A percentile compares a stretch with the other conserved stretches of the same genome.
Evolutionary conservation across 2,329 filamentous ascomycete species (phyloP).

Genomic region (Monilinia polystroma): DNA sequence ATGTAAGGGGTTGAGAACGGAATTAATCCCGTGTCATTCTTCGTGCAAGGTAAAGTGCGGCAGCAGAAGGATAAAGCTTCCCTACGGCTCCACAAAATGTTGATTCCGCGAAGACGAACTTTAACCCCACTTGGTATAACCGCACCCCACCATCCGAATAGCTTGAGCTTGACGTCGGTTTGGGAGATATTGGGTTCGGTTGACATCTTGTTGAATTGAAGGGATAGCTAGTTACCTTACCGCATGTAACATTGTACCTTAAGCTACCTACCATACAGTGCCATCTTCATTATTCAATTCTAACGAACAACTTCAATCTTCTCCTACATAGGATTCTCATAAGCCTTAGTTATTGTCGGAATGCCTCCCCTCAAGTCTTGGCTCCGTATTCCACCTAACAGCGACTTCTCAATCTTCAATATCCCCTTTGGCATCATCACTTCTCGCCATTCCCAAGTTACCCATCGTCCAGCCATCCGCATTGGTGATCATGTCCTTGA

Average conservation of each 20-base stretch:
- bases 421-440: slow-evolving; percentile 76
- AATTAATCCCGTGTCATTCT: slow-evolving; percentile 7
- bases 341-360: slow-evolving; percentile 9
- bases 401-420: slow-evolving; percentile 67
- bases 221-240: not conserved
- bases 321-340: not conserved
- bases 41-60: not conserved
- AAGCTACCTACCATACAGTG: no score
- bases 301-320: not conserved
- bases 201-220: not conserved
- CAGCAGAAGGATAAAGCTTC: not conserved
- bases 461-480: slow-evolving; percentile 61
- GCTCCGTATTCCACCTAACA: slow-evolving; percentile 36
- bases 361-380: slow-evolving; percentile 40
- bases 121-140: not conserved
- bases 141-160: not conserved
- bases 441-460: slow-evolving; percentile 44
- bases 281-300: not conserved
- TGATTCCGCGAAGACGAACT: not conserved
- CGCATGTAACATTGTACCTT: not conserved
- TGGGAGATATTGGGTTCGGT: not conserved
- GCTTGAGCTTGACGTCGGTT: slow-evolving; percentile 11
- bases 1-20: not conserved
- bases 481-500: slow-evolving; percentile 69
- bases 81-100: slow-evolving; percentile 1